Percentiles rank a stretch among this genome's conserved stretches.
Conservation (phyloP, 768 basidiomycete genomes). For the Tulasnella sp. region DNA sequence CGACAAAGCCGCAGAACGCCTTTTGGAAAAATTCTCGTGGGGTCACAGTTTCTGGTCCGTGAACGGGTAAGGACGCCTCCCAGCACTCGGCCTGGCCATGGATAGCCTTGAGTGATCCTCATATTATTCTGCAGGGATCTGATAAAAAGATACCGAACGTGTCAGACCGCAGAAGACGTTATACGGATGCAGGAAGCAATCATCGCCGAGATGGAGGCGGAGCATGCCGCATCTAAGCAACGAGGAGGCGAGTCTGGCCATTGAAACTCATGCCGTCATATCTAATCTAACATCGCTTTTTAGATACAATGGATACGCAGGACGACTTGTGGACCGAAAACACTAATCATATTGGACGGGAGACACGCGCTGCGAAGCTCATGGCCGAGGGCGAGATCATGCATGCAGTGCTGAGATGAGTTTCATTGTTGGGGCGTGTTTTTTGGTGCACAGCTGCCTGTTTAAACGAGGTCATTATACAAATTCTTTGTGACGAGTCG, state of each 20-base stretch:
- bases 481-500: background rate
- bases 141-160: conserved; percentile 76
- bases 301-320: background rate
- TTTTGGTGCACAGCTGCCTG: conserved; percentile 4
- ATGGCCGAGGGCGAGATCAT: conserved; percentile 4
- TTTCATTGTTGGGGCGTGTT: background rate
- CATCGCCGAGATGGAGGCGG: conserved; percentile 67
- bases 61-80: conserved; percentile 60
- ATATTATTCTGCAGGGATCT: conserved; percentile 51
- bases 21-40: conserved; percentile 88
- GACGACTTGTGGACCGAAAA: conserved; percentile 15
- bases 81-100: conserved; percentile 24
- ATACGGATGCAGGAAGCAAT: conserved; percentile 64
- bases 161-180: conserved; percentile 64
- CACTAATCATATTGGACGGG: conserved; percentile 9
- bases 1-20: conserved; percentile 71
- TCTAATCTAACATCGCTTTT: conserved; percentile 14
- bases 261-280: background rate
- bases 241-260: conserved; percentile 10
- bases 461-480: conserved; percentile 14
- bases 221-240: conserved; percentile 33
- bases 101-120: background rate
- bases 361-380: conserved; percentile 4
- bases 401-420: conserved; percentile 12
- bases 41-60: conserved; percentile 84